These are phyloP conservation scores for Malus hybrid DNA, from an alignment of 331 rosid genomes.

Conservation along the genomic window DNA sequence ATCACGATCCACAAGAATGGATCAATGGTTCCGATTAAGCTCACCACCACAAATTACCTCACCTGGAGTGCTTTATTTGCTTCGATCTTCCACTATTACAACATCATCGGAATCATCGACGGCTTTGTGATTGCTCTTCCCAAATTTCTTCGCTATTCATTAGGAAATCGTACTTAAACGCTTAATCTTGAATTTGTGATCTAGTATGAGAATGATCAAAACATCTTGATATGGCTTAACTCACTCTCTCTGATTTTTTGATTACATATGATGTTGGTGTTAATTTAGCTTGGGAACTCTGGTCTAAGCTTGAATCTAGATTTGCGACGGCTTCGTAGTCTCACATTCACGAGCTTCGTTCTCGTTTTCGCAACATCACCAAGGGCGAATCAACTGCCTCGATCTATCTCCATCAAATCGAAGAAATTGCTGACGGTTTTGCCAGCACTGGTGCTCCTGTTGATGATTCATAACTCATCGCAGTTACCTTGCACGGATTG, in stretches of 20 bases:
- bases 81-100: no score
- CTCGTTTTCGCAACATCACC: background rate
- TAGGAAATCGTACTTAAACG: background rate
- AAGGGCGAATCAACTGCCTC: background rate
- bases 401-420: background rate
- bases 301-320: background rate
- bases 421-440: no score
- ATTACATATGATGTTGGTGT: background rate
- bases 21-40: background rate
- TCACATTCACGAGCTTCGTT: no score
- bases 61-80: background rate
- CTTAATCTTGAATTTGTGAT: no score
- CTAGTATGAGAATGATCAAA: no score
- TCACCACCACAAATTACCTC: background rate
- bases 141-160: no score
- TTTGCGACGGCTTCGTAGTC: no score
- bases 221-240: background rate
- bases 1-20: background rate
- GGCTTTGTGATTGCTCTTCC: background rate
- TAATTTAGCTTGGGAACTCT: background rate
- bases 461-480: background rate
- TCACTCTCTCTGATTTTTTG: no score
- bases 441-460: background rate
- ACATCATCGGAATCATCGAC: background rate
- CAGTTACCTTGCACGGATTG: background rate